These are phyloP conservation scores for Backusella liffmaniae DNA, from an alignment of 192 early-diverging fungal genomes.

Conservation along the genomic window DNA sequence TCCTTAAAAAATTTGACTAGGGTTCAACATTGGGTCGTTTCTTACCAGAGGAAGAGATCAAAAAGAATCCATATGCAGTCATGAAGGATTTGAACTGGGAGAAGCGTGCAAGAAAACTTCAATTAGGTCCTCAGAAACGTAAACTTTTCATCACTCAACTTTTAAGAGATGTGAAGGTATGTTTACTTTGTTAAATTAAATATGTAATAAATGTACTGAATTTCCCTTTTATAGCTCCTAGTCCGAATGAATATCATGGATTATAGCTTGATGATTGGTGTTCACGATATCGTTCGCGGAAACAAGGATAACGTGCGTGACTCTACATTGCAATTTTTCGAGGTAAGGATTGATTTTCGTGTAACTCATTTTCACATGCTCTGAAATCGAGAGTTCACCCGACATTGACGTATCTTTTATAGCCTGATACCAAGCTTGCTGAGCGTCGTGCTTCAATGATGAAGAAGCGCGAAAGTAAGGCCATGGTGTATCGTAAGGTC, in stretches of 20 bases:
- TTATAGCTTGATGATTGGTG: constrained; percentile 94
- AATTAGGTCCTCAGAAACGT: constrained; percentile 83
- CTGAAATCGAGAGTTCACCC: neutral
- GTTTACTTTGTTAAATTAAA: neutral
- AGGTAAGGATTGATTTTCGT: constrained; percentile 17
- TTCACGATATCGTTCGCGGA: constrained; percentile 84
- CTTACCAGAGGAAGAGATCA: constrained; percentile 73
- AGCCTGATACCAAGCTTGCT: constrained; percentile 38
- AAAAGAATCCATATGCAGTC: constrained; percentile 81
- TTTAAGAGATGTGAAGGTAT: constrained; percentile 82
- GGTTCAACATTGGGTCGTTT: constrained; percentile 90
- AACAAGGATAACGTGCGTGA: constrained; percentile 93
- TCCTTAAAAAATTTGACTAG: constrained; percentile 8
- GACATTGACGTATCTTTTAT: neutral
- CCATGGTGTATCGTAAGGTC: constrained; percentile 46
- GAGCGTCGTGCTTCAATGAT: constrained; percentile 42
- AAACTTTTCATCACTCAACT: constrained; percentile 82
- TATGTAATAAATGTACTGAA: neutral
- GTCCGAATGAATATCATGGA: constrained; percentile 65
- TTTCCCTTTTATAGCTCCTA: constrained; percentile 22
- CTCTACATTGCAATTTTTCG: constrained; percentile 83
- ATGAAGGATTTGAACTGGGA: constrained; percentile 98
- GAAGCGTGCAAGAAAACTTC: constrained; percentile 66
- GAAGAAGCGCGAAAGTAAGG: constrained; percentile 53
- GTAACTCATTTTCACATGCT: neutral